Evolutionary conservation across 2,329 filamentous ascomycete species (phyloP), one percentile per base, ranked within the genome.

Genomic region (Arthrobotrys musiformis): DNA sequence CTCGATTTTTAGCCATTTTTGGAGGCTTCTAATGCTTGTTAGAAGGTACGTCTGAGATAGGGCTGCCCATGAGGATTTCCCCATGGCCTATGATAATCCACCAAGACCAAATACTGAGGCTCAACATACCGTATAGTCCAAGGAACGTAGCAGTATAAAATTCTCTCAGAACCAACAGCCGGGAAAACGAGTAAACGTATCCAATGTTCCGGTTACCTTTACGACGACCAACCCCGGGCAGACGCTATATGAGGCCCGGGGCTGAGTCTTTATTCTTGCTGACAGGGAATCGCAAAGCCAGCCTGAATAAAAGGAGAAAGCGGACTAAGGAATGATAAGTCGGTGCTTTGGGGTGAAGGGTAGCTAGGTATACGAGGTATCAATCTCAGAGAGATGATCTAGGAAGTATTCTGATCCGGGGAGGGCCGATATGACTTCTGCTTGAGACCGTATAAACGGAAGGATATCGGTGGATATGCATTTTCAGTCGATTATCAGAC

Each of bases 111-210:
- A 48, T 13, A 48, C 4, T 48, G 6, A 7, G n/a, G n/a, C n/a
- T n/a, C n/a, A n/a, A 70, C 64, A 2, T 64, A 76, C 72, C 54
- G 48, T 35, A 66, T 76, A 76, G 66, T 70, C 42, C 28, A 76
- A 76, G 61, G 72, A 76, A 70, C 30, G 72, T 66, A 44, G 28
- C 40, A 5, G 61, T 61, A 64, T 52, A 58, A 54, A 11, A 17
- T 24, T 4, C 44, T 37, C 33, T 28, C 4, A 22, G 30, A 30
- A 17, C 7, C 15, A 30, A 26, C 22, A 22, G 30, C 7, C n/a
- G 50, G 28, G 42, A 46, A n/a, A 26, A 48, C 26, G 28, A 17
- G 30, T 22, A 19, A 15, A 6, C 2, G 3, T 33, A 17, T 19
- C 28, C 35, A 35, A 22, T 40, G 17, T 26, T 56, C 24, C 8